phyloP scores from a whole-genome alignment of 129 eudicot genomes.

The Artemisia tridentata region DNA sequence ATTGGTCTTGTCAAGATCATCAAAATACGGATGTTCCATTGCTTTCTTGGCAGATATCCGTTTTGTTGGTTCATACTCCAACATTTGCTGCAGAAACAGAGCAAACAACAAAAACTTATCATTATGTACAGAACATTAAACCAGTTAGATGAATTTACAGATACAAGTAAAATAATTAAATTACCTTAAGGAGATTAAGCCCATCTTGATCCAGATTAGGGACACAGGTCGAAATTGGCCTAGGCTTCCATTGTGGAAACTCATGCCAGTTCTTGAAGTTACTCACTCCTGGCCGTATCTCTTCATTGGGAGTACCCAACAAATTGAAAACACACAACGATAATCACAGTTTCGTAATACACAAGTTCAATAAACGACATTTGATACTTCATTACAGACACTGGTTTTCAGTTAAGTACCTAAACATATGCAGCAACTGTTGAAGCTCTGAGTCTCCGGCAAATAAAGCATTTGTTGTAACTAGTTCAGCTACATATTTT shows the following conservation, averaged over 20 bases:
- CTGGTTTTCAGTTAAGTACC: constrained; percentile 33
- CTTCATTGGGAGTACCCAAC: constrained; percentile 90
- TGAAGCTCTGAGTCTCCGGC: constrained; percentile 94
- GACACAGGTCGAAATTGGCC: constrained; percentile 53
- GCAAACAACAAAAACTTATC: background rate
- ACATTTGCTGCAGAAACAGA: constrained; percentile 56
- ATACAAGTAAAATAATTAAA: constrained; percentile 6
- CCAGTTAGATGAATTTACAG: background rate
- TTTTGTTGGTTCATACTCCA: constrained; percentile 76
- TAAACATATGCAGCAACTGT: constrained; percentile 92
- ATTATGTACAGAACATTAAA: background rate
- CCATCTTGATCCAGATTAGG: constrained; percentile 61
- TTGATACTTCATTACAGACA: background rate
- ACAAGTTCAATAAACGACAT: background rate
- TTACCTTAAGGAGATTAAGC: constrained; percentile 60
- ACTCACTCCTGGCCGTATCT: constrained; percentile 89
- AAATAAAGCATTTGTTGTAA: constrained; percentile 71
- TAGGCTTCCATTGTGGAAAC: constrained; percentile 88
- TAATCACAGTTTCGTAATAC: background rate
- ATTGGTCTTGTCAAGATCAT: constrained; percentile 67
- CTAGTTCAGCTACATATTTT: constrained; percentile 62
- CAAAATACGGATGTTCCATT: constrained; percentile 84
- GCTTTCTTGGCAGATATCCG: constrained; percentile 92
- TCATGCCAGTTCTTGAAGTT: constrained; percentile 84
- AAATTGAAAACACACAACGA: constrained; percentile 38